A percentile compares a stretch with the other conserved stretches of the same genome.
phyloP scores from a whole-genome alignment of 2,329 filamentous ascomycete genomes.

The Colletotrichum liaoningense region DNA sequence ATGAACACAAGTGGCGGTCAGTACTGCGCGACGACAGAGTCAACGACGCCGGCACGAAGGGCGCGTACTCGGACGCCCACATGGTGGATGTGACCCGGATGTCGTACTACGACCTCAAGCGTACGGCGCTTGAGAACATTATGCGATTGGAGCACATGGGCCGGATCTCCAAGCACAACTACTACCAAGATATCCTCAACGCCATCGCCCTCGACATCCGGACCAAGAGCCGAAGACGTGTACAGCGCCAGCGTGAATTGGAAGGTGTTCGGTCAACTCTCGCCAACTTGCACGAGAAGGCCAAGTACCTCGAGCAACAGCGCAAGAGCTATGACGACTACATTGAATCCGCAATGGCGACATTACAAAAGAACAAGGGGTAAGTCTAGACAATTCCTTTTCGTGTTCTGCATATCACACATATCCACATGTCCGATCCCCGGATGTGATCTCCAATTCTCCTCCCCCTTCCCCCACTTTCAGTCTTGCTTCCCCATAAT shows the following conservation, averaged over 20 bases:
- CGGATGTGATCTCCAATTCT: slow-evolving; percentile 2
- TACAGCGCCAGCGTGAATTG: slow-evolving; percentile 91
- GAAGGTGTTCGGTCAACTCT: slow-evolving; percentile 85
- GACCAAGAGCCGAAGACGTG: slow-evolving; percentile 91
- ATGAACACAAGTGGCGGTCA: slow-evolving; percentile 88
- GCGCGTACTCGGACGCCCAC: slow-evolving; percentile 90
- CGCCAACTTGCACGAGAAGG: slow-evolving; percentile 83
- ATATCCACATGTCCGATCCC: not conserved
- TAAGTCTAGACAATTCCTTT: slow-evolving; percentile 51
- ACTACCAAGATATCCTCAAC: slow-evolving; percentile 98
- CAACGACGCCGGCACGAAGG: slow-evolving; percentile 74
- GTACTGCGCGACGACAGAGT: slow-evolving; percentile 86
- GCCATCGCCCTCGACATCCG: slow-evolving; percentile 96
- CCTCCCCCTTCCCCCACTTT: not conserved
- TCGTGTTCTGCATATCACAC: not conserved
- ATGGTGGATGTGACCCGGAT: slow-evolving; percentile 90
- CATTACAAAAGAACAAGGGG: slow-evolving; percentile 96
- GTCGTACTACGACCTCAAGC: slow-evolving; percentile 92
- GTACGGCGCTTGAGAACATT: slow-evolving; percentile 93
- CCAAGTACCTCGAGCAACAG: slow-evolving; percentile 92
- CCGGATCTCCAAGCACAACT: slow-evolving; percentile 88
- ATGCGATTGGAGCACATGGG: slow-evolving; percentile 88
- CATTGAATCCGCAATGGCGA: slow-evolving; percentile 98
- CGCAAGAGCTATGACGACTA: slow-evolving; percentile 99
- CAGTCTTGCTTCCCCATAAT: too few species aligned